Percentiles rank a stretch among this genome's conserved stretches.
These are phyloP conservation scores for Paramecium sonneborni DNA, from an alignment of 73 alveolate genomes.

Conservation along the genomic window DNA sequence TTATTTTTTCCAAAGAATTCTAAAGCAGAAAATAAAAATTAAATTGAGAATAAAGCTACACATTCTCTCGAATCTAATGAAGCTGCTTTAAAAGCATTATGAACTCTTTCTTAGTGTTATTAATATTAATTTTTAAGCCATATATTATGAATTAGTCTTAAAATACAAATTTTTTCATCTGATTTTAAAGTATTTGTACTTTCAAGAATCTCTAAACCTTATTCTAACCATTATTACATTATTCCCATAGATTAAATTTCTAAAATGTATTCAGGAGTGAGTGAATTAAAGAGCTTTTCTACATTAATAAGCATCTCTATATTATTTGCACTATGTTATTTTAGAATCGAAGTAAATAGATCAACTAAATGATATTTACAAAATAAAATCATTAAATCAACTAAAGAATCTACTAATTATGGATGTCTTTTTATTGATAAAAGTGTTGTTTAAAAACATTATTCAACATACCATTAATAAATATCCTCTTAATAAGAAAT, in stretches of 20 bases:
- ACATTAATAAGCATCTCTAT: not conserved
- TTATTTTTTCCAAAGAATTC: conserved; percentile 10
- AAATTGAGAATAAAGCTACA: not conserved
- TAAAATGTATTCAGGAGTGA: not conserved
- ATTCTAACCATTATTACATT: not conserved
- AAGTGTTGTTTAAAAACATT: conserved; percentile 8
- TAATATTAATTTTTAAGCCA: not conserved
- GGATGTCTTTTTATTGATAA: conserved; percentile 44
- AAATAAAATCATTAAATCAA: conserved; percentile 26
- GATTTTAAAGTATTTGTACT: not conserved
- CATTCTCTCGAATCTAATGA: not conserved
- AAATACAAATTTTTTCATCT: conserved; percentile 19
- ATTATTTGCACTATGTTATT: conserved; percentile 17
- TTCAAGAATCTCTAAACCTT: not conserved
- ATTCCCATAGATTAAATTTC: conserved; percentile 5
- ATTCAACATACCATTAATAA: conserved; percentile 31
- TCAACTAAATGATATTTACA: conserved; percentile 44
- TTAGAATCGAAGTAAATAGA: not conserved
- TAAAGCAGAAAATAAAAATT: not conserved
- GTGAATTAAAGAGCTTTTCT: not conserved
- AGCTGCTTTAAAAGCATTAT: not conserved
- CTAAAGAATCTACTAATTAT: conserved; percentile 31
- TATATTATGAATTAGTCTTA: not conserved
- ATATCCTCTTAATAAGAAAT: not conserved
- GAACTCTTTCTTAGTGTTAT: not conserved